Conservation (phyloP, 805 yeast genomes). For the Wickerhamiella australiensis region DNA sequence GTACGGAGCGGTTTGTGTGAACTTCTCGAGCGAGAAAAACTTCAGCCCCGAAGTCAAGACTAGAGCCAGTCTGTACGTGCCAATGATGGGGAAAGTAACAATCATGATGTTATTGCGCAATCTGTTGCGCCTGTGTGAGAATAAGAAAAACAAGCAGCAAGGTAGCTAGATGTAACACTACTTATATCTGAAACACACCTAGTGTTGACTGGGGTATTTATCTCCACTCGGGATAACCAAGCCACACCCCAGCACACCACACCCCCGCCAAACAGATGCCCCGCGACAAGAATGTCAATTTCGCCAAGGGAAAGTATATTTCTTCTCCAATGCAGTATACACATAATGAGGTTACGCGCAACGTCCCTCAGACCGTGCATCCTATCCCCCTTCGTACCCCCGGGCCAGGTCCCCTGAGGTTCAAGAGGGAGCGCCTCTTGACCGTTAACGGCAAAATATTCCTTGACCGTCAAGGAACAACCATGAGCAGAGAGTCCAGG, state of each 20-base stretch:
- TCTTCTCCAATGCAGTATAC: constrained; percentile 1
- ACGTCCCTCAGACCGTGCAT: not conserved
- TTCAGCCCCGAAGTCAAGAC: constrained; percentile 67
- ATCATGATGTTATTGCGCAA: constrained; percentile 89
- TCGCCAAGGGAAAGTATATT: not conserved
- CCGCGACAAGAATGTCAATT: not conserved
- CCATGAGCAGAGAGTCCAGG: not conserved
- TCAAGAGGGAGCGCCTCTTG: not conserved
- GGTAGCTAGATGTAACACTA: not conserved
- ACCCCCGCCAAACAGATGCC: not conserved
- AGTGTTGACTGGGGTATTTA: not conserved
- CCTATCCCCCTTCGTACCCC: constrained; percentile 3
- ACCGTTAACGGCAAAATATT: not conserved
- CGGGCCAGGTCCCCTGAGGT: constrained; percentile 2
- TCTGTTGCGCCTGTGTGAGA: constrained; percentile 66
- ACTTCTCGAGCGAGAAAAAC: constrained; percentile 81
- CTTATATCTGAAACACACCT: constrained; percentile 1
- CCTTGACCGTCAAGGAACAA: not conserved
- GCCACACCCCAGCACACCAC: not conserved
- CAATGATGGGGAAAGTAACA: constrained; percentile 92
- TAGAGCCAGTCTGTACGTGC: constrained; percentile 84
- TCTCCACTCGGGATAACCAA: not conserved
- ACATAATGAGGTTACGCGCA: not conserved
- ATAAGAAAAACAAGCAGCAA: constrained; percentile 31
- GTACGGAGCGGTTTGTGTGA: constrained; percentile 83